A percentile compares a stretch with the other conserved stretches of the same genome.
phyloP scores from a whole-genome alignment of 148 eudicot genomes.

The Tetragonia tetragonoides region DNA sequence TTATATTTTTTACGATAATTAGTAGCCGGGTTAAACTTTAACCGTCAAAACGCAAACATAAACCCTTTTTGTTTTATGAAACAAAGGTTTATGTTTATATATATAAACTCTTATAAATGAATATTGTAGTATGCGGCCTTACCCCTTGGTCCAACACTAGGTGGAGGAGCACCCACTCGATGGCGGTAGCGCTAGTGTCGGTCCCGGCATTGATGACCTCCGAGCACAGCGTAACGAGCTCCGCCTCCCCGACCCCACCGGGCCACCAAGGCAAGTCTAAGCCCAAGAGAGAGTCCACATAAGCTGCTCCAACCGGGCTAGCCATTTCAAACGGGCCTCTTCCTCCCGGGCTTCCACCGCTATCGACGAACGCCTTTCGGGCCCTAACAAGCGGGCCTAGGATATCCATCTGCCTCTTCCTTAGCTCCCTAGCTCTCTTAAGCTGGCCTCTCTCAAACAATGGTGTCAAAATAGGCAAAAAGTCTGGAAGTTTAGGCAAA shows the following conservation, averaged over 20 bases:
- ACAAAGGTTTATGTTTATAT: too few relatives aligned
- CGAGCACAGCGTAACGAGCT: constrained; percentile 74
- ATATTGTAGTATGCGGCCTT: not conserved
- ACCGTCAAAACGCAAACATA: too few relatives aligned
- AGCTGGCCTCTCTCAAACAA: constrained; percentile 55
- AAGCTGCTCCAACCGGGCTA: constrained; percentile 89
- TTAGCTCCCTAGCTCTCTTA: constrained; percentile 52
- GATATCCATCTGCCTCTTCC: constrained; percentile 66
- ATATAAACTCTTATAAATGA: too few relatives aligned
- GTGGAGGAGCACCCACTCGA: constrained; percentile 89
- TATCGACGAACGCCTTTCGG: constrained; percentile 58
- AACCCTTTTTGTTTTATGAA: too few relatives aligned
- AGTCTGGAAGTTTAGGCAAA: constrained; percentile 77
- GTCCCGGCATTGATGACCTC: constrained; percentile 92
- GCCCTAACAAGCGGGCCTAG: constrained; percentile 59
- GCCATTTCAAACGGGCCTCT: constrained; percentile 55
- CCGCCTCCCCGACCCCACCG: constrained; percentile 56
- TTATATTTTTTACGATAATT: too few relatives aligned
- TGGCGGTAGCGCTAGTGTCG: constrained; percentile 76
- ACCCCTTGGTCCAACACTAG: constrained; percentile 65
- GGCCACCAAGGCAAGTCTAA: constrained; percentile 47
- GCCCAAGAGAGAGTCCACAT: constrained; percentile 66
- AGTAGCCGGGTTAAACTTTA: too few relatives aligned
- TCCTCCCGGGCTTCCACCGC: constrained; percentile 34
- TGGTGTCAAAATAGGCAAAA: constrained; percentile 66